These are phyloP conservation scores for Elaphomyces granulatus DNA, from an alignment of 495 filamentous ascomycete species.

Conservation along the genomic window DNA sequence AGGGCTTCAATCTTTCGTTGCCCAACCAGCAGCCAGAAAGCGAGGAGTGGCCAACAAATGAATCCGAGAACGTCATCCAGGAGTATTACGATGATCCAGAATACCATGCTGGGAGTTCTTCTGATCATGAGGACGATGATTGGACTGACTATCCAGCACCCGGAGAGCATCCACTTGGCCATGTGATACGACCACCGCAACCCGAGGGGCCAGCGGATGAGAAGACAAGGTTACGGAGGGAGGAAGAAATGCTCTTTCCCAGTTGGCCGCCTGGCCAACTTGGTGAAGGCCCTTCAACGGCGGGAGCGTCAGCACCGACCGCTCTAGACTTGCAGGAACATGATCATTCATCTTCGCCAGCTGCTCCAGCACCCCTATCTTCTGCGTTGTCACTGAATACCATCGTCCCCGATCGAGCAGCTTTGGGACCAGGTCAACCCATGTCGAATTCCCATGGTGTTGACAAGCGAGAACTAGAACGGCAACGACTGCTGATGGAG, in stretches of 20 bases:
- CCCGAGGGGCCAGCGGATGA: constrained; percentile 46
- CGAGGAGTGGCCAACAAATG: constrained; percentile 3
- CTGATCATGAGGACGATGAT: constrained; percentile 24
- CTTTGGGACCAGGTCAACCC: background rate
- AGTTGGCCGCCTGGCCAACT: constrained; percentile 46
- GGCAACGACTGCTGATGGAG: constrained; percentile 54
- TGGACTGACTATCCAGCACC: constrained; percentile 21
- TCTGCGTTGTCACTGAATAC: constrained; percentile 31
- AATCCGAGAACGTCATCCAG: constrained; percentile 4
- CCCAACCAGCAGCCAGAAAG: background rate
- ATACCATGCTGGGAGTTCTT: constrained; percentile 14
- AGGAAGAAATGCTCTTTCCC: constrained; percentile 55
- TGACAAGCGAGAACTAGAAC: constrained; percentile 79
- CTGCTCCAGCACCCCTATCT: constrained; percentile 15
- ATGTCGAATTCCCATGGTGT: constrained; percentile 23
- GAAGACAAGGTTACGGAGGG: constrained; percentile 51
- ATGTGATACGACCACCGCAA: constrained; percentile 39
- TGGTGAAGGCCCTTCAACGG: constrained; percentile 35
- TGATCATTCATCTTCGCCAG: constrained; percentile 20
- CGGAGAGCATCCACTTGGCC: constrained; percentile 15
- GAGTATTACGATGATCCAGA: constrained; percentile 15
- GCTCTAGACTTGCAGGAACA: constrained; percentile 30
- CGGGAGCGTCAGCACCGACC: constrained; percentile 13
- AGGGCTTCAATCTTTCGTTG: background rate
- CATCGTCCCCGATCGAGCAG: constrained; percentile 10